Percentiles rank a stretch among this genome's conserved stretches.
phyloP scores from a whole-genome alignment of 108 stramenopile genomes.

The Fragilariopsis cylindrus region DNA sequence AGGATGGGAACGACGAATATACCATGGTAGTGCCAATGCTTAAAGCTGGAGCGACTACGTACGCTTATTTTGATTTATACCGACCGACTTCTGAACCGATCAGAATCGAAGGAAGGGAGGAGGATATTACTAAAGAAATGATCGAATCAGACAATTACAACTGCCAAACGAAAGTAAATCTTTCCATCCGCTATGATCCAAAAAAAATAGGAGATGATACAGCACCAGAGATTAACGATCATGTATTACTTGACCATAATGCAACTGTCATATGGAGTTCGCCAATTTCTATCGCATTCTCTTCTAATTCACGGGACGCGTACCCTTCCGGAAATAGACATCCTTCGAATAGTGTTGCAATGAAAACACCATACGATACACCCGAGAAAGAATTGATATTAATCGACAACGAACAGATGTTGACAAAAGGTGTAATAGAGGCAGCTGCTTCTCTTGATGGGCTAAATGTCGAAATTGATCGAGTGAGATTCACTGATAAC shows the following conservation, averaged over 20 bases:
- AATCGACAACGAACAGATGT: slow-evolving; percentile 57
- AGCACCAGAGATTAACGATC: slow-evolving; percentile 34
- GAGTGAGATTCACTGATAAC: slow-evolving; percentile 36
- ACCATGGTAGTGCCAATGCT: slow-evolving; percentile 29
- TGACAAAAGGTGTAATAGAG: slow-evolving; percentile 49
- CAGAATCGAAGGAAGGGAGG: not conserved
- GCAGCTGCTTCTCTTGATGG: slow-evolving; percentile 37
- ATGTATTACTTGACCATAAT: slow-evolving; percentile 54
- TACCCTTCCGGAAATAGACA: slow-evolving; percentile 68
- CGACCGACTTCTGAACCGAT: slow-evolving; percentile 41
- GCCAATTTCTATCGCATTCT: slow-evolving; percentile 60
- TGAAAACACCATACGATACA: not conserved
- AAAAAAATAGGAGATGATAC: slow-evolving; percentile 22
- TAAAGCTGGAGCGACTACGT: slow-evolving; percentile 44
- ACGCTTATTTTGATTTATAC: slow-evolving; percentile 67
- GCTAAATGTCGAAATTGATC: slow-evolving; percentile 40
- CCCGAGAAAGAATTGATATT: slow-evolving; percentile 38
- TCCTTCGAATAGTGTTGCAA: slow-evolving; percentile 44
- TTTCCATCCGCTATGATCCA: slow-evolving; percentile 44
- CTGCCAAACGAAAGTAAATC: slow-evolving; percentile 48
- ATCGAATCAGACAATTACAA: slow-evolving; percentile 14
- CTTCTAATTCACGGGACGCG: slow-evolving; percentile 32
- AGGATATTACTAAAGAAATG: slow-evolving; percentile 9
- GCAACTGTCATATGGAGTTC: slow-evolving; percentile 58
- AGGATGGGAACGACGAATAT: slow-evolving; percentile 1